A percentile compares a stretch with the other conserved stretches of the same genome.
phyloP scores from a whole-genome alignment of 306 rosid genomes.

The Lathyrus sativus region DNA sequence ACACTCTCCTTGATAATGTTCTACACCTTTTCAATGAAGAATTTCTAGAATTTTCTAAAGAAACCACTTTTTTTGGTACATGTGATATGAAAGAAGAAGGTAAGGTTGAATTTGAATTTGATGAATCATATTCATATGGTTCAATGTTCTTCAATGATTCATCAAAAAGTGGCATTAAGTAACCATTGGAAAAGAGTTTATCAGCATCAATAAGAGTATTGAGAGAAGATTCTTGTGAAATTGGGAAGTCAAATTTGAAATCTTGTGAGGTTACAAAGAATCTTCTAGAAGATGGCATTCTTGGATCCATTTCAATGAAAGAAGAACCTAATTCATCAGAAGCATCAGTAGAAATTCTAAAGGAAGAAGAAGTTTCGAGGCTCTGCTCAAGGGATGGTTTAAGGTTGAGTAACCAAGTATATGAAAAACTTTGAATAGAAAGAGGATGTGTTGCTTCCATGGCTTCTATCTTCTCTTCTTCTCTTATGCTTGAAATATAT shows the following conservation, averaged over 20 bases:
- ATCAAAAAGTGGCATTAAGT: conserved; percentile 71
- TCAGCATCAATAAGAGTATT: conserved; percentile 74
- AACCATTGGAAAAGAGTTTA: conserved; percentile 89
- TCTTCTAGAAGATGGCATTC: conserved; percentile 86
- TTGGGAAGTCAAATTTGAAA: conserved; percentile 84
- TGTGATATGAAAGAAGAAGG: conserved; percentile 42
- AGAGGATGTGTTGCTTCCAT: conserved; percentile 49
- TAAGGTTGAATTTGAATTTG: conserved; percentile 33
- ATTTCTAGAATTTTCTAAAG: conserved; percentile 44
- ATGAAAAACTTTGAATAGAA: conserved; percentile 94
- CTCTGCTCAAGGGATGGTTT: conserved; percentile 75
- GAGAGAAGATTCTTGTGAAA: conserved; percentile 65
- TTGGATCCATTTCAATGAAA: conserved; percentile 98
- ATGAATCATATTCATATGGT: conserved; percentile 35
- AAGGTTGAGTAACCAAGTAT: conserved; percentile 91
- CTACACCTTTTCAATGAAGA: conserved; percentile 68
- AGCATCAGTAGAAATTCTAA: conserved; percentile 52
- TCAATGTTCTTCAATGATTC: conserved; percentile 63
- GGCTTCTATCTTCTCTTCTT: conserved; percentile 28
- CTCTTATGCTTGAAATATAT: not conserved
- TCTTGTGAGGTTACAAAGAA: conserved; percentile 75
- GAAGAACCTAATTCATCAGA: conserved; percentile 72
- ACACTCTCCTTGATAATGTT: conserved; percentile 66
- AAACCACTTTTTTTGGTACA: conserved; percentile 41
- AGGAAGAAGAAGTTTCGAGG: conserved; percentile 46